Evolutionary conservation across 176 grass and related monocot genomes (phyloP).

Genomic region (Oryza glaberrima): DNA sequence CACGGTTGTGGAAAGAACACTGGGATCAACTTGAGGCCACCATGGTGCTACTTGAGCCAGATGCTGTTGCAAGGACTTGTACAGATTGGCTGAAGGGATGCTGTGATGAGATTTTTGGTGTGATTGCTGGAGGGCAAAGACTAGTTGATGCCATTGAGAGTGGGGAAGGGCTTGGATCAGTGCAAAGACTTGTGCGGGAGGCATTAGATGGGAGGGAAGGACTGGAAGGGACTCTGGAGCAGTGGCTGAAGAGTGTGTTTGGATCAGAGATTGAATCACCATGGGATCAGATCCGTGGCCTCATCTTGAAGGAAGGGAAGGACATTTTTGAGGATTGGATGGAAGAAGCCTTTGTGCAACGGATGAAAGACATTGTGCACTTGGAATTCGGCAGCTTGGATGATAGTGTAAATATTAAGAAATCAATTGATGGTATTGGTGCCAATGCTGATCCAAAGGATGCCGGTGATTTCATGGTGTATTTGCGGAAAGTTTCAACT

Average conservation of each 20-base stretch:
- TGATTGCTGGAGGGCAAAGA: conserved; percentile 49
- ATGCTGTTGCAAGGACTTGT: conserved; percentile 62
- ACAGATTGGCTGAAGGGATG: conserved; percentile 77
- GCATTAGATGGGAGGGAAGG: conserved; percentile 70
- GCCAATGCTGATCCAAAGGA: conserved; percentile 51
- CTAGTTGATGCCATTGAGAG: conserved; percentile 69
- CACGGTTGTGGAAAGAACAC: conserved; percentile 74
- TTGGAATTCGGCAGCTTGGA: conserved; percentile 70
- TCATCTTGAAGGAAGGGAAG: conserved; percentile 84
- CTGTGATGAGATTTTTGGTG: conserved; percentile 78
- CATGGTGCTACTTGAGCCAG: conserved; percentile 75
- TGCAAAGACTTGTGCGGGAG: conserved; percentile 68
- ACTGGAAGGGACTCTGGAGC: conserved; percentile 82
- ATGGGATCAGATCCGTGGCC: conserved; percentile 86
- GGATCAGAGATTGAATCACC: conserved; percentile 92
- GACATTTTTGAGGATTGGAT: conserved; percentile 89
- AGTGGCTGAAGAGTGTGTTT: conserved; percentile 91
- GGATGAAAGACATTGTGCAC: conserved; percentile 89
- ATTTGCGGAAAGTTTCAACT: conserved; percentile 60
- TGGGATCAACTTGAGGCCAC: conserved; percentile 85
- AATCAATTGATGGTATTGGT: conserved; percentile 65
- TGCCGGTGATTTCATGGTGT: conserved; percentile 55
- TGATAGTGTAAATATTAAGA: conserved; percentile 61
- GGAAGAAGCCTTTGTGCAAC: conserved; percentile 77
- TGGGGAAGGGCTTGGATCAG: conserved; percentile 67